These are phyloP conservation scores for Kluyveromyces siamensis DNA, from an alignment of 805 yeast genomes.

Conservation along the genomic window DNA sequence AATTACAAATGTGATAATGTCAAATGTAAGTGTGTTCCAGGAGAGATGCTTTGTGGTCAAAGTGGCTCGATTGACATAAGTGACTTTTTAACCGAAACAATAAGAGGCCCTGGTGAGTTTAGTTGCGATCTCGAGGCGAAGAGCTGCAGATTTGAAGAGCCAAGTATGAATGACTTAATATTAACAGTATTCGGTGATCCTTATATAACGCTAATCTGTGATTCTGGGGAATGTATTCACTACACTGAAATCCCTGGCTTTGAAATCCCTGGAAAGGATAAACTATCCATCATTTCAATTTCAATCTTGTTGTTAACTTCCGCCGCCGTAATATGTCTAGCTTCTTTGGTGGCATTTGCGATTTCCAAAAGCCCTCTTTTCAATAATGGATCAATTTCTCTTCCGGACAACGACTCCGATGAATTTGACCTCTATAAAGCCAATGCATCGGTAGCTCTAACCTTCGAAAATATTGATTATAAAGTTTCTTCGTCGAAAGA, in stretches of 20 bases:
- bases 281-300: conserved; percentile 38
- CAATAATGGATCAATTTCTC: conserved; percentile 27
- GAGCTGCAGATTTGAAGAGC: conserved; percentile 79
- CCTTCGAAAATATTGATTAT: conserved; percentile 69
- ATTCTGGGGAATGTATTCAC: conserved; percentile 87
- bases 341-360: conserved; percentile 32
- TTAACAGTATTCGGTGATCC: conserved; percentile 93
- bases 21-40: conserved; percentile 87
- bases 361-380: conserved; percentile 54
- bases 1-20: conserved; percentile 70
- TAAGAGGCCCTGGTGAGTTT: conserved; percentile 89
- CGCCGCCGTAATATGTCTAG: conserved; percentile 29
- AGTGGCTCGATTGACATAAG: conserved; percentile 90
- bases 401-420: conserved; percentile 20
- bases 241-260: conserved; percentile 91
- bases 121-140: conserved; percentile 58
- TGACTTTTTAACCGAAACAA: conserved; percentile 83
- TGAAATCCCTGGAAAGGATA: conserved; percentile 47
- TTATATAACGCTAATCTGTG: conserved; percentile 69
- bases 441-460: conserved; percentile 57
- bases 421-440: conserved; percentile 34
- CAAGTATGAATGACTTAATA: conserved; percentile 90
- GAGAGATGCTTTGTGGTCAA: conserved; percentile 87
- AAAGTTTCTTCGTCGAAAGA: conserved; percentile 10
- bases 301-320: conserved; percentile 34